Base-by-base conservation (phyloP, 2,329 filamentous ascomycete species). In the Hymenoscyphus albidus region DNA sequence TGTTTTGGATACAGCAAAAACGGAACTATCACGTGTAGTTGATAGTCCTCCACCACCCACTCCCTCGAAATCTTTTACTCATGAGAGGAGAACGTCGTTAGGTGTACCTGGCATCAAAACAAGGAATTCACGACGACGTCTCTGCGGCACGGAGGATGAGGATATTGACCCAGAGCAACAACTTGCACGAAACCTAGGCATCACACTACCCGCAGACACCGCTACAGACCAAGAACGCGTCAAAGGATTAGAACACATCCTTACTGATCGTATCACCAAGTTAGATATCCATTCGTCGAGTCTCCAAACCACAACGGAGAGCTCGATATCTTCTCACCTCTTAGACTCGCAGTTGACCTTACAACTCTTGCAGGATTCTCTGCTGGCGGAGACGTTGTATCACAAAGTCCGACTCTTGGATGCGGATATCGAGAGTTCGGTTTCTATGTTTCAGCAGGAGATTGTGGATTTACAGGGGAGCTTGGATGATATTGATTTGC, bases 311-410 rank as follows among this genome's bases (percentile, higher is more conserved):
- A 78, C 79, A 0, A 82, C 84, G n/a, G 85, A 87, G 70, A 69
- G 68, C 0, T 74, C 74, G 0, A 75, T 79, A 0, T 75, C 76
- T 0, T 72, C 76, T 0, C 78, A 82, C 10, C 70, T 87, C 0
- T 73, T 78, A 0, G 84, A 87, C 65, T 78, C 79, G 0, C 77
- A 78, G 18, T 72, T 77, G 2, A 83, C 83, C 0, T 70, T 85
- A 1, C 80, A 82, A 67, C 70, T 83, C 9, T 72, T 86, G 16
- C 75, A 78, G 5, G 83, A 84, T 64, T 83, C 80, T 51, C 74
- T 86, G 0, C 74, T 86, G 1, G 81, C 82, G 0, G 84, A 87
- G 69, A 84, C 79, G 38, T 75, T 79, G 4, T 85, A 79, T 69
- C 77, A 77, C 0, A 73, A 78, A n/a, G 78, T 84, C 4, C 77